phyloP scores from a whole-genome alignment of 148 eudicot species.

The Spergularia bocconei region DNA sequence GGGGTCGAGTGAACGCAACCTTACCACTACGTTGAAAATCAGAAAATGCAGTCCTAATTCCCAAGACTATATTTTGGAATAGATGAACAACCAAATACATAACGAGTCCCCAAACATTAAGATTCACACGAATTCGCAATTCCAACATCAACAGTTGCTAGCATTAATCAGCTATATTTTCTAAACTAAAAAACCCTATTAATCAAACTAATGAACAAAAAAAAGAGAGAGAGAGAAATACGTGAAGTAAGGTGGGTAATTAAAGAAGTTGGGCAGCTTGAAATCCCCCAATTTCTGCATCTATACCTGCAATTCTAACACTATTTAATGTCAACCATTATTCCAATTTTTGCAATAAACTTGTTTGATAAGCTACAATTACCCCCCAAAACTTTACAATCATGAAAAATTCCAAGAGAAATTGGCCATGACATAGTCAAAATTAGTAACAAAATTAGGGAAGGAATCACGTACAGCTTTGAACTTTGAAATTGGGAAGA shows the following conservation, averaged over 20 bases:
- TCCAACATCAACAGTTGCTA: neutral
- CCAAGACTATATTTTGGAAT: too few species aligned
- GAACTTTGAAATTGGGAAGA: too few species aligned
- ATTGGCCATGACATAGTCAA: too few species aligned
- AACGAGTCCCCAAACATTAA: neutral
- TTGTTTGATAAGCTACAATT: neutral
- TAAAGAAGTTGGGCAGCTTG: conserved; percentile 92
- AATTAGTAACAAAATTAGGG: too few species aligned
- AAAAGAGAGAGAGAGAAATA: conserved; percentile 29
- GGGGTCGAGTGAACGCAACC: too few species aligned
- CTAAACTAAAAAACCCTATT: neutral
- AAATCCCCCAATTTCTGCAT: conserved; percentile 93
- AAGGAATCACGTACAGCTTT: too few species aligned
- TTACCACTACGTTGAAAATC: too few species aligned
- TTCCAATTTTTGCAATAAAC: too few species aligned
- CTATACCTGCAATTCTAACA: conserved; percentile 7
- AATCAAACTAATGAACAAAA: neutral
- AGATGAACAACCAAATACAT: too few species aligned
- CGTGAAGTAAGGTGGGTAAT: conserved; percentile 98
- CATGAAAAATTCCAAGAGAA: too few species aligned
- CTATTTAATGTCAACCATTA: neutral
- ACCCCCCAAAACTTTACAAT: neutral
- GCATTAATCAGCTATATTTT: neutral
- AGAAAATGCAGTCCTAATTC: too few species aligned
- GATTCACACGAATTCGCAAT: neutral